Evolutionary conservation across 23 red algal species (phyloP).

Genomic region (Gracilariopsis chorda): DNA sequence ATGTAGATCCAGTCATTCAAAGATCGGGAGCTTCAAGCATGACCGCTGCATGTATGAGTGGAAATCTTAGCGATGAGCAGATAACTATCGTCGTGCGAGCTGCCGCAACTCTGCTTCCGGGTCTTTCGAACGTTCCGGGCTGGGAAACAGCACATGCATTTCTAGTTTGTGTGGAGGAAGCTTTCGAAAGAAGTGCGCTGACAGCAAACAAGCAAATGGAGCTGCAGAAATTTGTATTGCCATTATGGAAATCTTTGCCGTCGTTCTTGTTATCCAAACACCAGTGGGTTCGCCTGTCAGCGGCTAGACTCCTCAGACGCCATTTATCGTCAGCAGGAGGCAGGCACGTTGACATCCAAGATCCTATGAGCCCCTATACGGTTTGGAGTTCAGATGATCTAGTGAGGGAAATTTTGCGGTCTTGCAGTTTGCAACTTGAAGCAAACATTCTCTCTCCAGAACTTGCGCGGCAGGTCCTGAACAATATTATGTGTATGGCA

Average conservation of each 20-base stretch:
- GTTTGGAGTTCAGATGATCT: slow-evolving; percentile 3
- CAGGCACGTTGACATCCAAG: neutral
- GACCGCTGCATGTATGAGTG: slow-evolving; percentile 26
- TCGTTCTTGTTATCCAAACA: slow-evolving; percentile 17
- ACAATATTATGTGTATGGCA: slow-evolving; percentile 49
- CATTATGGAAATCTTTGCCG: slow-evolving; percentile 19
- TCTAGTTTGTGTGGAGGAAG: slow-evolving; percentile 13
- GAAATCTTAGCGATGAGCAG: neutral
- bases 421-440: slow-evolving; percentile 49
- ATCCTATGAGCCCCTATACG: neutral
- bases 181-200: slow-evolving; percentile 2
- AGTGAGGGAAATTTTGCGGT: slow-evolving; percentile 8
- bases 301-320: slow-evolving; percentile 25
- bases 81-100: slow-evolving; percentile 10
- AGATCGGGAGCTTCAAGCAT: slow-evolving; percentile 11
- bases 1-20: slow-evolving; percentile 16
- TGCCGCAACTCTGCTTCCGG: neutral
- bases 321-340: slow-evolving; percentile 30
- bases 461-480: slow-evolving; percentile 34
- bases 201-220: neutral
- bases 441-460: slow-evolving; percentile 8
- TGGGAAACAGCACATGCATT: slow-evolving; percentile 38
- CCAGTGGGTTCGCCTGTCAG: slow-evolving; percentile 55
- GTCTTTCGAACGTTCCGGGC: neutral
- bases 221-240: neutral